Conservation (phyloP, 1,284 basidiomycete species). For the Ceratobasidium sp. region DNA sequence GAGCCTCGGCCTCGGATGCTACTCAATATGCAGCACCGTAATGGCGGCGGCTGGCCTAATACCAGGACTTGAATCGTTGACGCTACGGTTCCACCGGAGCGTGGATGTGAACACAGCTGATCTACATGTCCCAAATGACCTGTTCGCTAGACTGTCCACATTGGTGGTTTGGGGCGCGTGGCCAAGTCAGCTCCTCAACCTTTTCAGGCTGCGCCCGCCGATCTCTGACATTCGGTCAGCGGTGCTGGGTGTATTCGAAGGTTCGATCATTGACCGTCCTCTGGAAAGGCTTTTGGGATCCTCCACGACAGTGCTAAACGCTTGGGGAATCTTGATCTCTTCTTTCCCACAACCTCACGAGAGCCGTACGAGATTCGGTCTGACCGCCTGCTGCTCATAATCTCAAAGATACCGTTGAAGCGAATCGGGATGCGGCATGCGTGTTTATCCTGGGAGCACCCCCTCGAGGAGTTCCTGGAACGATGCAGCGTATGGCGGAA, state of each 20-base stretch:
- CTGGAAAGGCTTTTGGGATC: not conserved
- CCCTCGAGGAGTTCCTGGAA: not conserved
- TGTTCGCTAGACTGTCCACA: not conserved
- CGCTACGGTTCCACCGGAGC: not conserved
- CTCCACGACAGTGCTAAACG: not conserved
- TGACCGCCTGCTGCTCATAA: not conserved
- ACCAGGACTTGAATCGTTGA: not conserved
- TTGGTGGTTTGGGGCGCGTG: not conserved
- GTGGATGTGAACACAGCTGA: not conserved
- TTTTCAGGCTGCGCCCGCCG: not conserved
- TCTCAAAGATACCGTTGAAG: not conserved
- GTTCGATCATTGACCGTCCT: not conserved
- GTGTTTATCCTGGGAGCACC: not conserved
- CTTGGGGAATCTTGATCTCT: not conserved
- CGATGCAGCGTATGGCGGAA: not conserved
- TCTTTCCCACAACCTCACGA: not conserved
- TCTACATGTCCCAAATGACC: not conserved
- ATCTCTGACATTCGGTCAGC: not conserved
- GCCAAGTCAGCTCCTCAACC: not conserved
- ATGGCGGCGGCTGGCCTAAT: not conserved
- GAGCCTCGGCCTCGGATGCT: not conserved
- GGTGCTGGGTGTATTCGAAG: not conserved
- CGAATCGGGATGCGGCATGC: not conserved
- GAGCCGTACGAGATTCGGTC: not conserved
- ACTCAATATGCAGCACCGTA: not conserved